These are phyloP conservation scores for Sugiyamaella japonica DNA, from an alignment of 1,139 yeast species.

Conservation along the genomic window DNA sequence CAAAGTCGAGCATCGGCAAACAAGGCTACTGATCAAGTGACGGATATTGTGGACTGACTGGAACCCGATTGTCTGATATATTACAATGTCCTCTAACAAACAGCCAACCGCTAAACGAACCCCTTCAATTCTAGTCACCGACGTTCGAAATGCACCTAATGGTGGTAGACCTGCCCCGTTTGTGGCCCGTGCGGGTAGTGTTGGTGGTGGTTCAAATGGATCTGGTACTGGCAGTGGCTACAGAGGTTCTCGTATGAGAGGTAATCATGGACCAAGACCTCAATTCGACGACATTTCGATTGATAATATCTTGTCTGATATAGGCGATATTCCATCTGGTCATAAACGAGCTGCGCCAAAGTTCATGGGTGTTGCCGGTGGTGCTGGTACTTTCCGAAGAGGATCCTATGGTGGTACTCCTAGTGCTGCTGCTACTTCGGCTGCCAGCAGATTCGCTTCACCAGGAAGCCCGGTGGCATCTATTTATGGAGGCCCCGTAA, in stretches of 20 bases:
- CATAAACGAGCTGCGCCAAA: constrained; percentile 46
- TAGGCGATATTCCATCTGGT: constrained; percentile 85
- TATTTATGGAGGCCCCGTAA: constrained; percentile 5
- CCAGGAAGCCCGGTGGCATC: constrained; percentile 14
- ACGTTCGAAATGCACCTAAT: constrained; percentile 61
- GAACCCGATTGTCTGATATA: neutral
- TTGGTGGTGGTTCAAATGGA: constrained; percentile 1
- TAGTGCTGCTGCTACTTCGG: neutral
- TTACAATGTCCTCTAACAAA: constrained; percentile 27
- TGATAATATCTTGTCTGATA: constrained; percentile 54
- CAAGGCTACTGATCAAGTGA: neutral
- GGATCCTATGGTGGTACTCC: neutral
- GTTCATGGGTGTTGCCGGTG: constrained; percentile 12
- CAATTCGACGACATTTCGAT: constrained; percentile 37
- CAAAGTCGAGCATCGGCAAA: neutral
- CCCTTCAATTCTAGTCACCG: constrained; percentile 92
- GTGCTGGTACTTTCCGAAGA: constrained; percentile 2
- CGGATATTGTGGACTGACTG: too few relatives aligned
- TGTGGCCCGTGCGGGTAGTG: constrained; percentile 39
- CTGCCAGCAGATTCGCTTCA: constrained; percentile 14
- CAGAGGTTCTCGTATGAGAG: constrained; percentile 13
- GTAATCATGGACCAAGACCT: constrained; percentile 11
- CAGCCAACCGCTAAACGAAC: constrained; percentile 82
- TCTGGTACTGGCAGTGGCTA: constrained; percentile 19
- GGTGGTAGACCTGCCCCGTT: constrained; percentile 78